A percentile compares a stretch with the other conserved stretches of the same genome.
phyloP scores from a whole-genome alignment of 2,329 filamentous ascomycete genomes.

The Botrytis fragariae region DNA sequence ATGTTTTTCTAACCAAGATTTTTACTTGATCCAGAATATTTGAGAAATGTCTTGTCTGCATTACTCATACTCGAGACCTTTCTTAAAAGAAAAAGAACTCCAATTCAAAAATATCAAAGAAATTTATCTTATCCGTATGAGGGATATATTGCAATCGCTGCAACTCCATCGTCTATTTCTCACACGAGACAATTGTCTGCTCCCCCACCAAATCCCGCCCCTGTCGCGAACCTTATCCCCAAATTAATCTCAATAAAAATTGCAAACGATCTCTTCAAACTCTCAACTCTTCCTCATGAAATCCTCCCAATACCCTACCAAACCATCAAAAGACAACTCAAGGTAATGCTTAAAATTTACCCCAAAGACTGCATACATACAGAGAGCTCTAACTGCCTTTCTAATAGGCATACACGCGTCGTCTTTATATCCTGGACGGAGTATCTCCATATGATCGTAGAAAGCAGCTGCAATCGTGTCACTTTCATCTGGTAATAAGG shows the following conservation, averaged over 20 bases:
- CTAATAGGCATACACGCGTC: background rate
- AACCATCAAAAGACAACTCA: background rate
- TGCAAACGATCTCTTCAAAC: rapidly evolving
- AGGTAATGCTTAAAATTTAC: background rate
- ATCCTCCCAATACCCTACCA: background rate
- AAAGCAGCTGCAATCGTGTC: background rate
- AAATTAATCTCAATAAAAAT: no score
- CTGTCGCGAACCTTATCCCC: background rate
- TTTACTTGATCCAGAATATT: background rate
- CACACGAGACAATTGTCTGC: background rate
- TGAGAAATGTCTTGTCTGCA: background rate
- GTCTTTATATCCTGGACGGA: background rate
- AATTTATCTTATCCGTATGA: no score
- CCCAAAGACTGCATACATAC: background rate
- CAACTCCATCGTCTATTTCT: background rate
- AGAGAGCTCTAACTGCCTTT: background rate
- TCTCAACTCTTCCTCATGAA: background rate
- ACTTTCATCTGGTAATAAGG: background rate
- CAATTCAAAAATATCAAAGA: background rate
- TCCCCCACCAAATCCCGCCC: background rate
- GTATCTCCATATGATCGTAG: background rate
- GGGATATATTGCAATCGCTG: no score
- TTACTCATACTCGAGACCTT: background rate
- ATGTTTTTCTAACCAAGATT: background rate
- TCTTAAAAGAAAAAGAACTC: background rate